Evolutionary conservation across 257 asterid species (phyloP).

Genomic region (Salvia miltiorrhiza): DNA sequence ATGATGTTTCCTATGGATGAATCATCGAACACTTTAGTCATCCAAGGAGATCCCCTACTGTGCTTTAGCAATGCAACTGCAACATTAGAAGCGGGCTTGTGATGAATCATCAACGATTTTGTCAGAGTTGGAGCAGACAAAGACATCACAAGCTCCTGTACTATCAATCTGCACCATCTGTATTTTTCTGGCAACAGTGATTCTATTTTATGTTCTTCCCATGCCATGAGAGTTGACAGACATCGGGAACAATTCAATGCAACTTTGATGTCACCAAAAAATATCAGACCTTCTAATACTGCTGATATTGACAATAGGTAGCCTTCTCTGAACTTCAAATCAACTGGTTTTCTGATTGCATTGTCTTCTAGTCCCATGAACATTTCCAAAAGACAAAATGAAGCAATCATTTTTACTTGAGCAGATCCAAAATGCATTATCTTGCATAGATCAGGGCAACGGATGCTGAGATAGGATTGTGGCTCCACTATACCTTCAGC

Average conservation of each 20-base stretch:
- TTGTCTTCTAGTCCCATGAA: slow-evolving; percentile 47
- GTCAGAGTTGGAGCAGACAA: slow-evolving; percentile 60
- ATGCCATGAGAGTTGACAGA: slow-evolving; percentile 53
- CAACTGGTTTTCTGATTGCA: slow-evolving; percentile 28
- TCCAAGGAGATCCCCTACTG: slow-evolving; percentile 52
- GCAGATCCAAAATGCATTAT: slow-evolving; percentile 83
- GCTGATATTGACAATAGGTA: slow-evolving; percentile 51
- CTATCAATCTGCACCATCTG: slow-evolving; percentile 73
- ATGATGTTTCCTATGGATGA: slow-evolving; percentile 49
- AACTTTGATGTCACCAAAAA: slow-evolving; percentile 51
- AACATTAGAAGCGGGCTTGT: slow-evolving; percentile 61
- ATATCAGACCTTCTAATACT: slow-evolving; percentile 70
- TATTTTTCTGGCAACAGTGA: slow-evolving; percentile 24
- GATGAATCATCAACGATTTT: slow-evolving; percentile 42
- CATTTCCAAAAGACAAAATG: slow-evolving; percentile 68
- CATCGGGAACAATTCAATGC: slow-evolving; percentile 69
- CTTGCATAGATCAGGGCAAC: slow-evolving; percentile 75
- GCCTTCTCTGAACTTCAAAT: slow-evolving; percentile 39
- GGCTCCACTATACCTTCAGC: slow-evolving; percentile 39
- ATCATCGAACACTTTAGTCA: slow-evolving; percentile 54
- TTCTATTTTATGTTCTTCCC: slow-evolving; percentile 46
- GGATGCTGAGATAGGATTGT: slow-evolving; percentile 48
- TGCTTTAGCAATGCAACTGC: slow-evolving; percentile 63
- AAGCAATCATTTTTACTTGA: slow-evolving; percentile 57
- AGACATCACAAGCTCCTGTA: slow-evolving; percentile 81